Evolutionary conservation across 441 rosid species (phyloP).

Genomic region (Oxalis stricta): DNA sequence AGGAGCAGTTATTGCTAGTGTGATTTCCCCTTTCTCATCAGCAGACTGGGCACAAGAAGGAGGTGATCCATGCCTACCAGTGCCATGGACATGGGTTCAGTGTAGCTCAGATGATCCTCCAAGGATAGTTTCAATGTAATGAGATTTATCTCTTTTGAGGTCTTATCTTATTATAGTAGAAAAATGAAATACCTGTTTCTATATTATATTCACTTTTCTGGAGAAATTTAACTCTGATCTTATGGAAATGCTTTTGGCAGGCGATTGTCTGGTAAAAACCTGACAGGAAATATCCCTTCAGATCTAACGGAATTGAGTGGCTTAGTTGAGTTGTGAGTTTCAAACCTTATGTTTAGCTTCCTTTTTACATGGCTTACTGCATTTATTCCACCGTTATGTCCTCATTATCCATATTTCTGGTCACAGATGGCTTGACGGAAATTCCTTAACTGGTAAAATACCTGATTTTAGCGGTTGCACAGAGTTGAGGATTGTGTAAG

Average conservation of each 20-base stretch:
- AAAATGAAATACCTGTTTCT: no score
- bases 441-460: slow-evolving; percentile 62
- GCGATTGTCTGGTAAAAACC: slow-evolving; percentile 54
- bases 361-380: background rate
- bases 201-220: background rate
- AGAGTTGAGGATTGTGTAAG: slow-evolving; percentile 66
- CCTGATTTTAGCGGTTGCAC: slow-evolving; percentile 72
- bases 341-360: slow-evolving; percentile 3
- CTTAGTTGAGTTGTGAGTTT: slow-evolving; percentile 76
- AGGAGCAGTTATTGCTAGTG: slow-evolving; percentile 44
- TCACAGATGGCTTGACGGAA: slow-evolving; percentile 85
- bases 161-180: background rate
- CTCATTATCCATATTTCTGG: slow-evolving; percentile 4
- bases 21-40: slow-evolving; percentile 35
- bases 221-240: slow-evolving; percentile 2
- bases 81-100: slow-evolving; percentile 86
- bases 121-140: slow-evolving; percentile 51
- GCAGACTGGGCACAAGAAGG: slow-evolving; percentile 88
- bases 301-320: slow-evolving; percentile 55
- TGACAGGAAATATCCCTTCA: slow-evolving; percentile 65
- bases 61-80: slow-evolving; percentile 92
- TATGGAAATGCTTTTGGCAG: slow-evolving; percentile 23
- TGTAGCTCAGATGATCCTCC: slow-evolving; percentile 63
- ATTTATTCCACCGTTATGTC: background rate
- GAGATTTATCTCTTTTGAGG: slow-evolving; percentile 11